phyloP scores from a whole-genome alignment of 2,329 filamentous ascomycete species.

The Phialophora verrucosa region DNA sequence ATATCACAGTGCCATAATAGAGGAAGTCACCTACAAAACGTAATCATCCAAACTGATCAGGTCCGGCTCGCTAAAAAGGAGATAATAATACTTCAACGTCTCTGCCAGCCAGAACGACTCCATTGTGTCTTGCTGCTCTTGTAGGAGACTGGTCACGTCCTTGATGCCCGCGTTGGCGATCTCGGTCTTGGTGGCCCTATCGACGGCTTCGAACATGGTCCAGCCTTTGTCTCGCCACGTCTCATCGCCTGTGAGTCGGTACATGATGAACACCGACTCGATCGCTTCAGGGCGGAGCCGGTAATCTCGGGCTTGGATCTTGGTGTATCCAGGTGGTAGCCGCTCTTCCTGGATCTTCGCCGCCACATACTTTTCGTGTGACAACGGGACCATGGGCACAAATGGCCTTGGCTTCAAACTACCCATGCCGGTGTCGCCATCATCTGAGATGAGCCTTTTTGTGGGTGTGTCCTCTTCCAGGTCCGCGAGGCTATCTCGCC shows the following conservation, averaged over 20 bases:
- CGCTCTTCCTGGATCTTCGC: slow-evolving; percentile 51
- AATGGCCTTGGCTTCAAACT: slow-evolving; percentile 20
- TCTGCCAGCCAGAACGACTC: slow-evolving; percentile 74
- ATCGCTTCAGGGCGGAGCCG: slow-evolving; percentile 71
- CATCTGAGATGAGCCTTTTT: slow-evolving; percentile 11
- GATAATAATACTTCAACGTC: slow-evolving; percentile 56
- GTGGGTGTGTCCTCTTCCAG: slow-evolving; percentile 39
- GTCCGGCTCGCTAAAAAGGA: slow-evolving; percentile 53
- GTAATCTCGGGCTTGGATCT: slow-evolving; percentile 48
- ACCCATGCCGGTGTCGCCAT: slow-evolving; percentile 5
- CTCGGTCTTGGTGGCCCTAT: slow-evolving; percentile 64
- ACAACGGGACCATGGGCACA: slow-evolving; percentile 40
- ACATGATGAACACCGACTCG: slow-evolving; percentile 80
- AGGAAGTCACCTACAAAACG: slow-evolving; percentile 48
- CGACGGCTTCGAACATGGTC: slow-evolving; percentile 72
- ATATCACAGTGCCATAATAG: neutral
- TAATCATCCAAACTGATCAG: slow-evolving; percentile 55
- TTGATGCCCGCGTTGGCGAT: slow-evolving; percentile 69
- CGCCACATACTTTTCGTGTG: slow-evolving; percentile 50
- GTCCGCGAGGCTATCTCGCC: slow-evolving; percentile 36
- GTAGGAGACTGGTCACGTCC: slow-evolving; percentile 64
- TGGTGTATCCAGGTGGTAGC: slow-evolving; percentile 51
- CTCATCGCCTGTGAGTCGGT: slow-evolving; percentile 71
- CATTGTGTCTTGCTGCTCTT: slow-evolving; percentile 64
- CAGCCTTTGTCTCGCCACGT: slow-evolving; percentile 72